A percentile compares a stretch with the other conserved stretches of the same genome.
Conservation (phyloP, 2,329 filamentous ascomycete genomes). For the Trichoderma sp. region DNA sequence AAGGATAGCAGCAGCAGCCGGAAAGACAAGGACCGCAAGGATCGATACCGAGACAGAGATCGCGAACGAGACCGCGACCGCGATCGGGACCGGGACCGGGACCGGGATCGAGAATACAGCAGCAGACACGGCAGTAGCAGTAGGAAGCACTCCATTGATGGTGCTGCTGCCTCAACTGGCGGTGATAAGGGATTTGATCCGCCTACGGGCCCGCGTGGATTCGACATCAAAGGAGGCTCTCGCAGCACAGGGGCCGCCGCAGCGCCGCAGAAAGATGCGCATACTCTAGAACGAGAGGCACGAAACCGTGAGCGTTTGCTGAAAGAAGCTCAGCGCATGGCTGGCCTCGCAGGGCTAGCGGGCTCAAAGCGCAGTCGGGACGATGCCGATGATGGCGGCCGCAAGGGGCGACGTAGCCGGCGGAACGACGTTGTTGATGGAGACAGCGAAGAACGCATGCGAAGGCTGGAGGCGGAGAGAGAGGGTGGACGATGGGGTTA, state of each 20-base stretch:
- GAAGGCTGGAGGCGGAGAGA: slow-evolving; percentile 62
- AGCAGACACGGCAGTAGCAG: slow-evolving; percentile 42
- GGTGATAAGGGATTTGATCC: slow-evolving; percentile 48
- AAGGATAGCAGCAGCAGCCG: slow-evolving; percentile 34
- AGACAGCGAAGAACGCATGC: slow-evolving; percentile 57
- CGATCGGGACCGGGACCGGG: slow-evolving; percentile 45
- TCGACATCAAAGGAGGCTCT: slow-evolving; percentile 44
- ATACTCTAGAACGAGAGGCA: slow-evolving; percentile 70
- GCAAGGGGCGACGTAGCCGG: slow-evolving; percentile 48
- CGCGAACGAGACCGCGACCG: slow-evolving; percentile 41
- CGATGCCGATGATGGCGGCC: slow-evolving; percentile 47
- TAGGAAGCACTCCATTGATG: slow-evolving; percentile 38
- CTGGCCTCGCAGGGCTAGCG: slow-evolving; percentile 53
- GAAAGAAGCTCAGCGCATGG: slow-evolving; percentile 69
- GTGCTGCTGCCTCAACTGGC: slow-evolving; percentile 36
- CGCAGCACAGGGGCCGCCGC: slow-evolving; percentile 27
- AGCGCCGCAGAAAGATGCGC: slow-evolving; percentile 55
- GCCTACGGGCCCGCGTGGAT: slow-evolving; percentile 46
- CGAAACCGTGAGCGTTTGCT: slow-evolving; percentile 67
- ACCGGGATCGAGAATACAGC: slow-evolving; percentile 41
- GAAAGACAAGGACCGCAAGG: slow-evolving; percentile 43
- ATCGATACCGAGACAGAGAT: slow-evolving; percentile 44
- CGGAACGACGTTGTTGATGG: slow-evolving; percentile 53
- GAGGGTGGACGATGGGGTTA: slow-evolving; percentile 57
- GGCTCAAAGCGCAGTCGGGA: slow-evolving; percentile 57